Evolutionary conservation across 2,329 filamentous ascomycete genomes (phyloP), one percentile per base, ranked within the genome.

Genomic region (Leptographium wingfieldii): DNA sequence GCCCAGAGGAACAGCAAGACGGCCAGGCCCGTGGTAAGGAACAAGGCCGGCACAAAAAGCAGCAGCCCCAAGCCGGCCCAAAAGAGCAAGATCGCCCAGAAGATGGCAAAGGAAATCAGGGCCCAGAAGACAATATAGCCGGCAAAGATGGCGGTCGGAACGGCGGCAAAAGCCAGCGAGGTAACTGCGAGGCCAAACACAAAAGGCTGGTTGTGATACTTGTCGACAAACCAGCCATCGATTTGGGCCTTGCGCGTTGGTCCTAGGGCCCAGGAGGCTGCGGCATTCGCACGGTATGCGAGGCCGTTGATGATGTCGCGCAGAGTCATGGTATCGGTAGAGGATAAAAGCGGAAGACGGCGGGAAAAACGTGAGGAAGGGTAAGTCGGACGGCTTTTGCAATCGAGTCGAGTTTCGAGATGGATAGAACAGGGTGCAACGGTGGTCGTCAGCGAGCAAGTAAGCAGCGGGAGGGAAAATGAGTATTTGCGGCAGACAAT

Each of bases 61-160:
- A 64, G 52, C 43, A 64, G 57, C 27, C 60, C 63, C 25, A 65
- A 6, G 5, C 64, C 62, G 2, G 57, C 25, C 64, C 64, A 65
- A 52, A 65, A 65, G 16, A 65, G 54, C 38, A 64, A 57, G 10
- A 62, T 58, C 19, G 59, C 59, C 60, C 57, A 60, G 49, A 64
- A 63, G n/a, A 63, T 48, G 61, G 33, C 59, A 51, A 62, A 57
- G 10, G 60, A 60, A 11, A 62, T 51, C 14, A 60, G 54, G 1
- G 59, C 61, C 63, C 63, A 64, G 14, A 61, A 56, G 29, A 59
- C 57, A 3, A 62, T 56, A 43, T 61, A 64, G 54, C 55, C 56
- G 6, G 40, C 33, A 48, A 63, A 64, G n/a, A 55, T 55, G n/a
- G 46, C 11, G 11, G 31, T 51, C 19, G 54, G 56, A 1, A 57